Evolutionary conservation across 1,139 yeast genomes (phyloP).

Genomic region (Geotrichum candidum): DNA sequence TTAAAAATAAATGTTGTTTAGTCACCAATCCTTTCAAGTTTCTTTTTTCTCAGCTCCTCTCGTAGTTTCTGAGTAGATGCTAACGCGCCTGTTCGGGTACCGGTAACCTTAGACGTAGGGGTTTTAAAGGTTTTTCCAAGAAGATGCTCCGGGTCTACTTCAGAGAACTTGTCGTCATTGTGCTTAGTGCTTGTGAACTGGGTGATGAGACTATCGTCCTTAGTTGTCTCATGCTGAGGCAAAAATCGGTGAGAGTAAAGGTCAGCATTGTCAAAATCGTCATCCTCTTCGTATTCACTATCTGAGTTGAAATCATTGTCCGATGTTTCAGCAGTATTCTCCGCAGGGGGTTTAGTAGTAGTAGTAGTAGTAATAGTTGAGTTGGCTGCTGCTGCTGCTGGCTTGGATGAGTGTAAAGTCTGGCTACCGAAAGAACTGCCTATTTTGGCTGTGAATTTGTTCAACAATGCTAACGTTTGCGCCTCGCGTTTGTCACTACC

Average conservation of each 20-base stretch:
- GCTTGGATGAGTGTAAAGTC: background rate
- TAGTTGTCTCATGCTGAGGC: constrained; percentile 5
- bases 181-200: constrained; percentile 12
- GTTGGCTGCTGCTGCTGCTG: background rate
- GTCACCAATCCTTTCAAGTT: constrained; percentile 3
- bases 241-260: constrained; percentile 8
- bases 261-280: constrained; percentile 3
- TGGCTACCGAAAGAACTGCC: background rate
- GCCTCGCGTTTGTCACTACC: constrained; percentile 12
- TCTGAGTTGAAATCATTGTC: background rate
- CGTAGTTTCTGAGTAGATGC: constrained; percentile 8
- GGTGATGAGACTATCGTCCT: constrained; percentile 12
- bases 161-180: constrained; percentile 10
- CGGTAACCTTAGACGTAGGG: background rate
- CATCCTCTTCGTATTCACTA: background rate
- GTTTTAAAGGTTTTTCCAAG: background rate
- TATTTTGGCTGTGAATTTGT: constrained; percentile 11
- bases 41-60: constrained; percentile 4
- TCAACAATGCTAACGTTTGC: constrained; percentile 13
- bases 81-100: constrained; percentile 5
- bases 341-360: background rate
- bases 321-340: background rate
- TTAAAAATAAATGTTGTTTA: background rate
- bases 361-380: background rate
- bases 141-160: constrained; percentile 8